Evolutionary conservation across 306 rosid species (phyloP), one percentile per base, ranked within the genome.

Genomic region (Lagenaria siceraria): DNA sequence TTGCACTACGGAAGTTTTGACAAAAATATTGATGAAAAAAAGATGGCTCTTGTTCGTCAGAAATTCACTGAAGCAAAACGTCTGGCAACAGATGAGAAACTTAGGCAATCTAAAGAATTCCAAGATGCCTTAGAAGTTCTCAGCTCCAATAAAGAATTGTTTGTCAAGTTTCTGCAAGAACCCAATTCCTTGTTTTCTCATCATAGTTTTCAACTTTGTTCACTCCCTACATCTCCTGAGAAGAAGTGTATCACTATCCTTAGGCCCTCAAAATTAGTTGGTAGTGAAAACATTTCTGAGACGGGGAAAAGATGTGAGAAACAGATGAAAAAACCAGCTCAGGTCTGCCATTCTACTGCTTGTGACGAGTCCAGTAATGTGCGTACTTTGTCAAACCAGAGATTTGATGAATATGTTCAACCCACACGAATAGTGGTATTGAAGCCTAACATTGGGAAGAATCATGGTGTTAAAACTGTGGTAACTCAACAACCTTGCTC

Each of bases 351-450:
- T 77, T 84, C 68, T 11, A 76, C 84, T 79, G 80, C 66, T 19
- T 77, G 87, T 90, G 93, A 87, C 78, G 82, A 87, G 51, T 46
- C 13, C 53, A 82, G 75, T 81, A 63, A 81, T 76, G 82, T 85
- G 68, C 78, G 87, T 29, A 77, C 48, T n/a, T 33, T 80, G 36
- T 72, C 80, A 63, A 80, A 77, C 82, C 88, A 81, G 79, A 88
- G 85, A 80, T 84, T 80, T 78, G 96, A 86, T 13, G 92, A 89
- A 71, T 78, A 91, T 25, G 89, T 74, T 74, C 93, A 82, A 78
- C 89, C 92, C 53, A 92, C 99, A 79, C 86, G 96, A 73, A 96
- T 96, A 62, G 97, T 96, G 66, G 90, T 92, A 54, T 78, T 96
- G 87, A 92, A 91, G 84, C 99, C 99, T 78, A 92, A 87, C 85